These are phyloP conservation scores for Fusarium verticillioides DNA, from an alignment of 2,329 filamentous ascomycete genomes.

Conservation along the genomic window DNA sequence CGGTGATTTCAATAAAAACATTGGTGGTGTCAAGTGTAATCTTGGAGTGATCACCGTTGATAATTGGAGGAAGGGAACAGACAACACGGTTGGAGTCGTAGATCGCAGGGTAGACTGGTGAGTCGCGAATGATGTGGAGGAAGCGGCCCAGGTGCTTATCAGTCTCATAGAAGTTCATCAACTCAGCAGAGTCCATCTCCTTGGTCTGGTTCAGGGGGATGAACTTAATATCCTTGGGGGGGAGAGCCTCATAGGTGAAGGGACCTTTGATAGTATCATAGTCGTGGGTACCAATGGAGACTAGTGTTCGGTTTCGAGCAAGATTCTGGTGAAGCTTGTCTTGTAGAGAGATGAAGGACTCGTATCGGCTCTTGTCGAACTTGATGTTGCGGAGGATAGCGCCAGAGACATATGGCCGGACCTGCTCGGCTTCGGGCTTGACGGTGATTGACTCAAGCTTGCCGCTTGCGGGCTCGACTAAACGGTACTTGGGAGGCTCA, in stretches of 20 bases:
- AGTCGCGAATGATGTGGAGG: constrained; percentile 93
- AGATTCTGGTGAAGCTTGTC: constrained; percentile 98
- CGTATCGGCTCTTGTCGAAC: constrained; percentile 91
- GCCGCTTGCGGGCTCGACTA: constrained; percentile 77
- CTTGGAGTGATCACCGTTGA: constrained; percentile 97
- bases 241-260: constrained; percentile 94
- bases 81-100: constrained; percentile 88
- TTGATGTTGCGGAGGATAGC: constrained; percentile 90
- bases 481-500: constrained; percentile 80
- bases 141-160: constrained; percentile 92
- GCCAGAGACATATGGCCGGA: constrained; percentile 89
- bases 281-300: constrained; percentile 98
- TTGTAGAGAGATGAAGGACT: constrained; percentile 97
- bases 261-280: constrained; percentile 92
- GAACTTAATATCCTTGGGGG: constrained; percentile 94
- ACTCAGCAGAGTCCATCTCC: constrained; percentile 84
- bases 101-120: constrained; percentile 94
- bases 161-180: constrained; percentile 96
- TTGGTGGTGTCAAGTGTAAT: constrained; percentile 92
- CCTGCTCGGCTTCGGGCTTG: constrained; percentile 75
- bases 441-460: constrained; percentile 85
- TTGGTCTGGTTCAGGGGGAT: constrained; percentile 89
- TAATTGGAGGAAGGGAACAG: constrained; percentile 95
- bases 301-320: constrained; percentile 89
- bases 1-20: constrained; percentile 96